Percentiles rank a stretch among this genome's conserved stretches.
Evolutionary conservation across 1,284 basidiomycete species (phyloP).

Genomic region (Rhodotorula sp.): DNA sequence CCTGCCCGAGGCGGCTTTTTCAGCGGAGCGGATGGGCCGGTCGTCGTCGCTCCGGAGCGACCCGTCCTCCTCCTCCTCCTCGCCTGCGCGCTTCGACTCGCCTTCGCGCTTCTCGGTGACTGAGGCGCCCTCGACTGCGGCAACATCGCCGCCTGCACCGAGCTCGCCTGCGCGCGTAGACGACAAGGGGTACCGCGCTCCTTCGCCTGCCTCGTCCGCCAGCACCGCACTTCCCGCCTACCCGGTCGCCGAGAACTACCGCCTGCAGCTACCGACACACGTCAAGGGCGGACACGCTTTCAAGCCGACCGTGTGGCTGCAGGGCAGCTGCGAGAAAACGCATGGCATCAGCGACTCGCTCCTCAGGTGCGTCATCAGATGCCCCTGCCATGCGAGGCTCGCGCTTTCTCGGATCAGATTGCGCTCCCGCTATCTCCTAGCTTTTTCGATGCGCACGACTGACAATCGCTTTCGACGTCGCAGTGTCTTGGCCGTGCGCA

Average conservation of each 20-base stretch:
- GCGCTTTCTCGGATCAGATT: not conserved
- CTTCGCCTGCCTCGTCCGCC: constrained; percentile 43
- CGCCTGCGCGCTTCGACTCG: constrained; percentile 5
- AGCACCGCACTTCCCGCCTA: not conserved
- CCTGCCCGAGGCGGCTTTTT: constrained; percentile 1
- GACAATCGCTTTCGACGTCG: not conserved
- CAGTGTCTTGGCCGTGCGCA: constrained; percentile 41
- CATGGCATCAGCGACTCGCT: constrained; percentile 64
- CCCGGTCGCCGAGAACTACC: constrained; percentile 38
- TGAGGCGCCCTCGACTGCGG: not conserved
- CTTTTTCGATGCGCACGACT: too few relatives aligned
- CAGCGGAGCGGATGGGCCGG: not conserved
- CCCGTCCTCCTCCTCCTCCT: not conserved
- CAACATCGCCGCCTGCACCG: constrained; percentile 5
- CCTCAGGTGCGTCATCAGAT: constrained; percentile 51
- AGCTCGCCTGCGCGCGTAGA: too few relatives aligned
- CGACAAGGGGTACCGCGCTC: too few relatives aligned
- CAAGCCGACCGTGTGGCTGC: constrained; percentile 58
- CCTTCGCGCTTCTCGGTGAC: not conserved
- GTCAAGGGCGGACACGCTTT: constrained; percentile 44
- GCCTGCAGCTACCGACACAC: constrained; percentile 54
- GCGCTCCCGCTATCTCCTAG: not conserved
- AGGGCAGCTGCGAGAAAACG: constrained; percentile 61
- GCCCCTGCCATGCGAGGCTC: too few relatives aligned
- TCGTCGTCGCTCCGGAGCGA: not conserved